Percentiles rank a stretch among this genome's conserved stretches.
These are phyloP conservation scores for Camellia oleifera DNA, from an alignment of 179 eudicot genomes.

Conservation along the genomic window DNA sequence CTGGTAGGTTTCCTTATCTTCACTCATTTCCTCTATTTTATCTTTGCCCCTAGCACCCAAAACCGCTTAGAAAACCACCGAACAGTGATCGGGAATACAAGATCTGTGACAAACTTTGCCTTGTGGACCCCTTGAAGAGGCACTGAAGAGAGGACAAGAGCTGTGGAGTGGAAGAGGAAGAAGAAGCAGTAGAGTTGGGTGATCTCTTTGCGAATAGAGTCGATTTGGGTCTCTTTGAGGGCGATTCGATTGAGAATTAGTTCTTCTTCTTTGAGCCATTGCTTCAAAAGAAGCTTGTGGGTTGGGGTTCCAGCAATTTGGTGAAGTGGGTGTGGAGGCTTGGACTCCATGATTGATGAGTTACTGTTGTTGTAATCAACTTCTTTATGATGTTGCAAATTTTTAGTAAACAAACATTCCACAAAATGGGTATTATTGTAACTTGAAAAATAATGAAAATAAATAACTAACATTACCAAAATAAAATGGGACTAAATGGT, in stretches of 20 bases:
- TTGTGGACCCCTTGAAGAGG: conserved; percentile 25
- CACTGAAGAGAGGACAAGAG: conserved; percentile 64
- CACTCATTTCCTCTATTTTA: neutral
- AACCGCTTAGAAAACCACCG: too few species aligned
- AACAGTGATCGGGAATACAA: conserved; percentile 49
- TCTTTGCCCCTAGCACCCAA: too few species aligned
- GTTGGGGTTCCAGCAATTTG: conserved; percentile 64
- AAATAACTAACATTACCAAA: too few species aligned
- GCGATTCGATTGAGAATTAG: conserved; percentile 62
- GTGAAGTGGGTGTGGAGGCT: conserved; percentile 66
- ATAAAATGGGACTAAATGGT: too few species aligned
- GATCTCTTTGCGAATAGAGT: conserved; percentile 44
- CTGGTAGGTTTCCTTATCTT: conserved; percentile 28
- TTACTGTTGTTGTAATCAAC: conserved; percentile 3
- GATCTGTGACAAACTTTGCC: conserved; percentile 47
- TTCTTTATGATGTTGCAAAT: too few species aligned
- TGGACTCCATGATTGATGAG: conserved; percentile 43
- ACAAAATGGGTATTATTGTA: too few species aligned
- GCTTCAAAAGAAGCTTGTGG: conserved; percentile 84
- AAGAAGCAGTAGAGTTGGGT: conserved; percentile 71
- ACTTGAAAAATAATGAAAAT: too few species aligned
- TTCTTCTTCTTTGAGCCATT: conserved; percentile 93
- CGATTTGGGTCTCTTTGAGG: conserved; percentile 67
- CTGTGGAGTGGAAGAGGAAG: conserved; percentile 78
- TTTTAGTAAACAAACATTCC: too few species aligned